A percentile compares a stretch with the other conserved stretches of the same genome.
phyloP scores from a whole-genome alignment of 108 stramenopile genomes.

The Cyclotella atomus region DNA sequence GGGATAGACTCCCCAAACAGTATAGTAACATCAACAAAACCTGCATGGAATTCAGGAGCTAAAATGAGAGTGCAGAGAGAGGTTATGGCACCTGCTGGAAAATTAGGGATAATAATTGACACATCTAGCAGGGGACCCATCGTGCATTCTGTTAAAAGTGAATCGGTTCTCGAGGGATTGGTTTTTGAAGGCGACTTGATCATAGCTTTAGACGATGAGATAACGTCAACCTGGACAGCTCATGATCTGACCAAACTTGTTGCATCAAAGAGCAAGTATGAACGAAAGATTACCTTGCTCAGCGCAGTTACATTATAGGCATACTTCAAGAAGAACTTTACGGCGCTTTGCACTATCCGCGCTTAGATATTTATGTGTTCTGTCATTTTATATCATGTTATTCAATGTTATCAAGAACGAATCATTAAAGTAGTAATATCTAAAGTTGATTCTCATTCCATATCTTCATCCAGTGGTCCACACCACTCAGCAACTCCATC shows the following conservation, averaged over 20 bases:
- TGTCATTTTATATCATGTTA: too few relatives aligned
- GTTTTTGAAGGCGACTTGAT: slow-evolving; percentile 74
- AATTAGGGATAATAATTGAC: slow-evolving; percentile 86
- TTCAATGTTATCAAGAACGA: neutral
- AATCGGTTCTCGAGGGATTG: slow-evolving; percentile 58
- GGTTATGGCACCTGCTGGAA: slow-evolving; percentile 75
- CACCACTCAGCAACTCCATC: slow-evolving; percentile 91
- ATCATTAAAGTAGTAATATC: neutral
- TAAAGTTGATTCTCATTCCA: neutral
- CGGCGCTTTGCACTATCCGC: too few relatives aligned
- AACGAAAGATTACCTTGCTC: slow-evolving; percentile 17
- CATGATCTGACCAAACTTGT: slow-evolving; percentile 72
- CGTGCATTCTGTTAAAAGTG: slow-evolving; percentile 65
- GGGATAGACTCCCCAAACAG: slow-evolving; percentile 41
- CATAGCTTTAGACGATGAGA: slow-evolving; percentile 76
- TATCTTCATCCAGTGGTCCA: slow-evolving; percentile 75
- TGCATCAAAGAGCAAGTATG: slow-evolving; percentile 31
- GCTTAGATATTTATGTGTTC: too few relatives aligned
- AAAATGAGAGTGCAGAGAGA: neutral
- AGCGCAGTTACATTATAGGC: slow-evolving; percentile 1
- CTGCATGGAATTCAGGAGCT: neutral
- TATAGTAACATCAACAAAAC: neutral
- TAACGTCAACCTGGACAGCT: slow-evolving; percentile 74
- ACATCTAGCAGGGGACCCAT: slow-evolving; percentile 82
- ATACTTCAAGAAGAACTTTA: too few relatives aligned